A percentile compares a stretch with the other conserved stretches of the same genome.
These are phyloP conservation scores for Penicillium vulpinum DNA, from an alignment of 2,329 filamentous ascomycete genomes.

Conservation along the genomic window DNA sequence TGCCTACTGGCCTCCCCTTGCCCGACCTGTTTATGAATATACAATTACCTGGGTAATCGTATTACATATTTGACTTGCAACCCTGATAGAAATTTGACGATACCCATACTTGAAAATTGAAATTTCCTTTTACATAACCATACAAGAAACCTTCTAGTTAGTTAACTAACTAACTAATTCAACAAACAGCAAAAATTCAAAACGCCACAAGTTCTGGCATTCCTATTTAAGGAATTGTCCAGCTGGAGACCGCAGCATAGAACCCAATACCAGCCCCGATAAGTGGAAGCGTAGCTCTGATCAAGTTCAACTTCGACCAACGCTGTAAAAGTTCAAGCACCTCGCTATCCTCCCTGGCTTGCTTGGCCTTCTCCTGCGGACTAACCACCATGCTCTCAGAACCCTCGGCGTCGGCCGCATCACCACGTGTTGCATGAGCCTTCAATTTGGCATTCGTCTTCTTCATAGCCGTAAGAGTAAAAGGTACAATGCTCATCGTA, in stretches of 20 bases:
- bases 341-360: slow-evolving; percentile 22
- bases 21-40: slow-evolving; percentile 7
- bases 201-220: neutral
- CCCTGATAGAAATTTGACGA: slow-evolving; percentile 13
- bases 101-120: slow-evolving; percentile 12
- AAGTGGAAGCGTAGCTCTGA: slow-evolving; percentile 25
- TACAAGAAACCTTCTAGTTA: too few species aligned
- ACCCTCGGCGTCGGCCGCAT: slow-evolving; percentile 25
- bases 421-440: slow-evolving; percentile 25
- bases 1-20: neutral
- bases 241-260: slow-evolving; percentile 14
- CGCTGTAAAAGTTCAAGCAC: slow-evolving; percentile 19
- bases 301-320: slow-evolving; percentile 27
- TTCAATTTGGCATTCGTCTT: slow-evolving; percentile 27
- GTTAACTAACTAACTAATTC: too few species aligned
- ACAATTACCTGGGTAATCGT: neutral
- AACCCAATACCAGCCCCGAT: slow-evolving; percentile 28
- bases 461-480: slow-evolving; percentile 29
- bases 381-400: slow-evolving; percentile 19
- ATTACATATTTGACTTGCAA: neutral
- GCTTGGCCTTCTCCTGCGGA: slow-evolving; percentile 20
- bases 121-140: neutral
- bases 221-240: slow-evolving; percentile 1
- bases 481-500: slow-evolving; percentile 30
- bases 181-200: neutral